phyloP scores from a whole-genome alignment of 176 grass and related monocot species.

The Metroxylon sagu region DNA sequence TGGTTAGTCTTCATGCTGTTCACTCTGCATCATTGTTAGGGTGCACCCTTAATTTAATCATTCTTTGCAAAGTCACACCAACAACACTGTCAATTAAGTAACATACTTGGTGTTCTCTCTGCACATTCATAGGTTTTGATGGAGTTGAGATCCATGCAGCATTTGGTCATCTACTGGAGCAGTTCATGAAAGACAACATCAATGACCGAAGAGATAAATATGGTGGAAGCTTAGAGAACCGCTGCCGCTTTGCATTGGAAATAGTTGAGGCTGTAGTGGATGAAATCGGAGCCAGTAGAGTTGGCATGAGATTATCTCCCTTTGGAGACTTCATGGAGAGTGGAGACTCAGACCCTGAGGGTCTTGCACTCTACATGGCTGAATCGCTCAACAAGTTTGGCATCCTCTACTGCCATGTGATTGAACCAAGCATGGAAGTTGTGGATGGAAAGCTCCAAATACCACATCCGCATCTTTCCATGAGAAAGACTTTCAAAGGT shows the following conservation, averaged over 20 bases:
- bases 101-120: too few relatives aligned
- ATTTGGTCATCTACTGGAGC: slow-evolving; percentile 25
- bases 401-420: slow-evolving; percentile 32
- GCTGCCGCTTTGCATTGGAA: slow-evolving; percentile 34
- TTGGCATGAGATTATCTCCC: slow-evolving; percentile 27
- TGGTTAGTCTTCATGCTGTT: slow-evolving; percentile 6
- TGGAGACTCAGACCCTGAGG: slow-evolving; percentile 27
- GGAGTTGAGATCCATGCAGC: slow-evolving; percentile 35
- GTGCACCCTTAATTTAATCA: too few relatives aligned
- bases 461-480: slow-evolving; percentile 14
- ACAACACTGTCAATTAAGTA: too few relatives aligned
- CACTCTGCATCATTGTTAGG: too few relatives aligned
- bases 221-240: slow-evolving; percentile 3
- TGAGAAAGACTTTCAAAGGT: slow-evolving; percentile 33
- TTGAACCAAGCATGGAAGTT: slow-evolving; percentile 27
- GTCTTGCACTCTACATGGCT: slow-evolving; percentile 28
- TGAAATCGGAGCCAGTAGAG: slow-evolving; percentile 18
- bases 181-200: slow-evolving; percentile 38
- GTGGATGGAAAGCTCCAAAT: slow-evolving; percentile 1
- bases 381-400: background rate
- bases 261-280: slow-evolving; percentile 13
- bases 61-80: too few relatives aligned
- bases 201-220: slow-evolving; percentile 21
- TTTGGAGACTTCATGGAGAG: slow-evolving; percentile 19
- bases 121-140: slow-evolving; percentile 21